A percentile compares a stretch with the other conserved stretches of the same genome.
phyloP scores from a whole-genome alignment of 306 rosid genomes.

The Echinosophora koreensis region DNA sequence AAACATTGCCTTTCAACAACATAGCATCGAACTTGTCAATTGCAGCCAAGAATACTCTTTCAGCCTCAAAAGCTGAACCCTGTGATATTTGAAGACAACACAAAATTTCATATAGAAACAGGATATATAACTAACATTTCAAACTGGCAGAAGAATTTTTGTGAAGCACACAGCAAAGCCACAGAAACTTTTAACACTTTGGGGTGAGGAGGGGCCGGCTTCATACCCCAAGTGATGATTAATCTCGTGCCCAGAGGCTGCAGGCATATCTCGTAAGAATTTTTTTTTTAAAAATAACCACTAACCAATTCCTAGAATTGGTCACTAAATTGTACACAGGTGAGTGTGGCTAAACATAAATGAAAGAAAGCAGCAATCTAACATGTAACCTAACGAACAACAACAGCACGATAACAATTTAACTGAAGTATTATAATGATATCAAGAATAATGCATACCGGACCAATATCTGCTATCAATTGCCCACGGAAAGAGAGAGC shows the following conservation, averaged over 20 bases:
- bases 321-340: not conserved
- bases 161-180: slow-evolving; percentile 35
- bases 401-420: slow-evolving; percentile 21
- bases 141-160: slow-evolving; percentile 42
- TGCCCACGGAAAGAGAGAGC: slow-evolving; percentile 97
- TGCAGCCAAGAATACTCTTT: slow-evolving; percentile 93
- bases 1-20: slow-evolving; percentile 84
- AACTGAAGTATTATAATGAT: slow-evolving; percentile 32
- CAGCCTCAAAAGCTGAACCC: slow-evolving; percentile 94
- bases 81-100: slow-evolving; percentile 53
- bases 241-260: too few relatives aligned
- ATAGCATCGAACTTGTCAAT: slow-evolving; percentile 95
- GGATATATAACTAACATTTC: slow-evolving; percentile 31
- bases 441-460: slow-evolving; percentile 66
- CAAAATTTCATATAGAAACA: slow-evolving; percentile 35
- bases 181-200: slow-evolving; percentile 21
- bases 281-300: slow-evolving; percentile 25
- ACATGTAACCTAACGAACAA: slow-evolving; percentile 24
- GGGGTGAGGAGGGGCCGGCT: not conserved
- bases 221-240: not conserved
- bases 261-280: not conserved
- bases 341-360: slow-evolving; percentile 13
- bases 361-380: slow-evolving; percentile 29
- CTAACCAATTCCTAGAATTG: slow-evolving; percentile 37
- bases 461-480: slow-evolving; percentile 90